Evolutionary conservation across 179 eudicot species (phyloP).

Genomic region (Carnegiea gigantea): DNA sequence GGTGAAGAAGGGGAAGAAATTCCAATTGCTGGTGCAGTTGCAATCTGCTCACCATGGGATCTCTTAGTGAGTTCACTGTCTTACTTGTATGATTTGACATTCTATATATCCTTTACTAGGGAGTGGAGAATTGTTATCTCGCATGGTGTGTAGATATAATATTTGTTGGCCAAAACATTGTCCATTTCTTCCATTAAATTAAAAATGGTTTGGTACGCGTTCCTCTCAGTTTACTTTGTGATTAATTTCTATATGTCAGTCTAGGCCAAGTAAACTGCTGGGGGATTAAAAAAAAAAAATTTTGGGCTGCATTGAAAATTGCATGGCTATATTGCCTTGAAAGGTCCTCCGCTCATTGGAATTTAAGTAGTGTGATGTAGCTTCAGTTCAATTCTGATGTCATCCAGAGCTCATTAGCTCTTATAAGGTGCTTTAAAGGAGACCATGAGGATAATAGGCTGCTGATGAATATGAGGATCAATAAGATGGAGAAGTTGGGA

Average conservation of each 20-base stretch:
- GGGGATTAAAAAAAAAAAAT: too few relatives aligned
- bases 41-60: slow-evolving; percentile 97
- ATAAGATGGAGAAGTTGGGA: neutral
- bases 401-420: neutral
- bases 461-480: neutral
- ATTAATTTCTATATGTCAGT: neutral
- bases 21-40: slow-evolving; percentile 88
- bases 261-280: neutral
- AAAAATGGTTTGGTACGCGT: neutral
- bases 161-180: neutral
- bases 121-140: slow-evolving; percentile 11
- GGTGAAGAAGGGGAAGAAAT: slow-evolving; percentile 86
- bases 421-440: neutral
- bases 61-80: slow-evolving; percentile 63
- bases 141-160: neutral
- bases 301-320: neutral
- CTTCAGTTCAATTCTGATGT: neutral
- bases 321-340: slow-evolving; percentile 4
- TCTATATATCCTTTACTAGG: neutral
- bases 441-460: neutral
- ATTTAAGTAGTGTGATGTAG: neutral
- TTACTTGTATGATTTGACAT: neutral
- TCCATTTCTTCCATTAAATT: neutral
- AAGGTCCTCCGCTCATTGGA: neutral
- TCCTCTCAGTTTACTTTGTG: neutral